Evolutionary conservation across 139 green algal genomes (phyloP).

Genomic region (Pseudopediastrum boryanum): DNA sequence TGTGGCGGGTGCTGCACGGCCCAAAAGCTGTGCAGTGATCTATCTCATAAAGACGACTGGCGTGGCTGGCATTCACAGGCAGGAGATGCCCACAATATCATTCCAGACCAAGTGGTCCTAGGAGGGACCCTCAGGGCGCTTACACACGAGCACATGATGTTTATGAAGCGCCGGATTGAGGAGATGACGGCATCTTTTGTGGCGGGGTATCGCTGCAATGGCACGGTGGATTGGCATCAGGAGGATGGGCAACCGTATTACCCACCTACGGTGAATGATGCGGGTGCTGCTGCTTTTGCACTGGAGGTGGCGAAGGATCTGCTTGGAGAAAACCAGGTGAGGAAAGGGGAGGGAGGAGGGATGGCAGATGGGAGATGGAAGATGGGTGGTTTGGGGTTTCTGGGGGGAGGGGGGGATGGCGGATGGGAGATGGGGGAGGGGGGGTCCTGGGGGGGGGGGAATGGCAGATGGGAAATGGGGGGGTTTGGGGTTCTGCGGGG

Average conservation of each 20-base stretch:
- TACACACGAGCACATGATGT: constrained; percentile 53
- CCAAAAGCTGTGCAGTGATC: no score
- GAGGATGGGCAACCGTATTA: constrained; percentile 71
- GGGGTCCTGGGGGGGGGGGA: no score
- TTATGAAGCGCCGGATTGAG: constrained; percentile 51
- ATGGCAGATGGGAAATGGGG: no score
- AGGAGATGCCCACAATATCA: constrained; percentile 86
- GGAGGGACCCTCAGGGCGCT: constrained; percentile 77
- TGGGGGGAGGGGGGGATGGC: no score
- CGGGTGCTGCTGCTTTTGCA: constrained; percentile 54
- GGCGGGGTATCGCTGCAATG: constrained; percentile 63
- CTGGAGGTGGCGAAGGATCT: constrained; percentile 49
- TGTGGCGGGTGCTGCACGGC: no score
- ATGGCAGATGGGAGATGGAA: no score
- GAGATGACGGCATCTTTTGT: constrained; percentile 26
- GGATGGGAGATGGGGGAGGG: no score
- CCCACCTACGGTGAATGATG: constrained; percentile 84
- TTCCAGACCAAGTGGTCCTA: constrained; percentile 72
- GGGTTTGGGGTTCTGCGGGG: no score
- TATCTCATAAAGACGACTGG: no score
- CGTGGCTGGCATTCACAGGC: constrained; percentile 26
- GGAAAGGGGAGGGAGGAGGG: no score
- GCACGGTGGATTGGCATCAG: constrained; percentile 72
- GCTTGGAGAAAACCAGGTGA: constrained; percentile 27
- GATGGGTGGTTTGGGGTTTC: no score